These are phyloP conservation scores for Herpotrichia juniperi DNA, from an alignment of 2,329 filamentous ascomycete genomes.

Conservation along the genomic window DNA sequence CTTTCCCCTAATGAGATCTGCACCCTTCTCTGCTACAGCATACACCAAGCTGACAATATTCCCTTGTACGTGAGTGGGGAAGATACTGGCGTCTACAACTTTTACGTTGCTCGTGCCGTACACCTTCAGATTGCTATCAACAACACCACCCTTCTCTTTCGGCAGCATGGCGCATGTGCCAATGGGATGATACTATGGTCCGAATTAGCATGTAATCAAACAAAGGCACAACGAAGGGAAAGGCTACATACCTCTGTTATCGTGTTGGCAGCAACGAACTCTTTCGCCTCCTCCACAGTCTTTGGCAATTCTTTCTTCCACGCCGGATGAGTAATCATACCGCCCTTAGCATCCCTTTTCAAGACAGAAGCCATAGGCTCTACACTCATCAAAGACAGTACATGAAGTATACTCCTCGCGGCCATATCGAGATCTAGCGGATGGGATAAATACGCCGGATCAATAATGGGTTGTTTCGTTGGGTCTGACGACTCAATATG, in stretches of 20 bases:
- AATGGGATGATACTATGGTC: constrained; percentile 38
- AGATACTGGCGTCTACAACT: constrained; percentile 35
- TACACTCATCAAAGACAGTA: constrained; percentile 34
- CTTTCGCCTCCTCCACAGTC: constrained; percentile 31
- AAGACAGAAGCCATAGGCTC: constrained; percentile 37
- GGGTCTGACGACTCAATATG: constrained; percentile 50
- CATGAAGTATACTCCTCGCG: constrained; percentile 41
- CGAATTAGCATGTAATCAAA: no score
- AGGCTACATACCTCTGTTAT: no score
- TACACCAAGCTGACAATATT: constrained; percentile 38
- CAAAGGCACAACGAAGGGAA: no score
- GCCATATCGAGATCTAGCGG: constrained; percentile 53
- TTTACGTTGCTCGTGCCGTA: constrained; percentile 37
- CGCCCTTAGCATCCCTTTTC: constrained; percentile 19
- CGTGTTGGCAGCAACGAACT: constrained; percentile 19
- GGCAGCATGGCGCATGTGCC: constrained; percentile 42
- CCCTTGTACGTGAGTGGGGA: constrained; percentile 33
- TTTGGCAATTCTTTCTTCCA: constrained; percentile 12
- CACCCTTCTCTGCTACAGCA: constrained; percentile 38
- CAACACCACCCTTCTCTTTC: constrained; percentile 34
- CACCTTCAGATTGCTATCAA: constrained; percentile 30
- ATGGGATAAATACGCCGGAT: constrained; percentile 52
- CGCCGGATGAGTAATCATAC: constrained; percentile 11
- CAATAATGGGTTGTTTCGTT: constrained; percentile 44
- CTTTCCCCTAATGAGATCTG: constrained; percentile 33